Conservation (phyloP, 1,139 yeast species). For the Suzukiozyma palmioleophila region DNA sequence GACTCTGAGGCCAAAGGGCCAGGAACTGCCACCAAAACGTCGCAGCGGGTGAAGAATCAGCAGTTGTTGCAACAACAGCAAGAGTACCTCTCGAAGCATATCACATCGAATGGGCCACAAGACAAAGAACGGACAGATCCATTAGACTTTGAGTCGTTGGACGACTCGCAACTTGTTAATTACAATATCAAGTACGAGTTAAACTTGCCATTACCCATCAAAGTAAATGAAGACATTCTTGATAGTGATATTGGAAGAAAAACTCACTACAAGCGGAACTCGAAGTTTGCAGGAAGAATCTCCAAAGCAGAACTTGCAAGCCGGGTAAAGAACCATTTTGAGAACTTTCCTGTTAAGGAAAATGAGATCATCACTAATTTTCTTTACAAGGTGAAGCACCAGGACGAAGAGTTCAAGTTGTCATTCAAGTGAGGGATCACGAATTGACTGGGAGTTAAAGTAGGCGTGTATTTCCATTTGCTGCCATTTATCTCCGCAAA, state of each 20-base stretch:
- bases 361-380: conserved; percentile 77
- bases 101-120: conserved; percentile 61
- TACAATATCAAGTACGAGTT: conserved; percentile 52
- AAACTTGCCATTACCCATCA: conserved; percentile 47
- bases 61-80: conserved; percentile 60
- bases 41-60: conserved; percentile 51
- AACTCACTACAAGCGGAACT: conserved; percentile 41
- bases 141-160: conserved; percentile 56
- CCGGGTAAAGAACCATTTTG: conserved; percentile 59
- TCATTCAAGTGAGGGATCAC: conserved; percentile 18
- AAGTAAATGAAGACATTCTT: conserved; percentile 57
- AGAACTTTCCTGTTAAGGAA: conserved; percentile 60
- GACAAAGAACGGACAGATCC: conserved; percentile 48
- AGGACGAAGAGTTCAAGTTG: conserved; percentile 46
- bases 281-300: conserved; percentile 29
- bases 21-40: conserved; percentile 28
- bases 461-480: no score
- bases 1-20: conserved; percentile 33
- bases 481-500: no score
- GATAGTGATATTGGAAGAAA: conserved; percentile 63
- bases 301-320: conserved; percentile 52
- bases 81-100: conserved; percentile 53
- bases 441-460: no score
- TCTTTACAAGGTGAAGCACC: conserved; percentile 68
- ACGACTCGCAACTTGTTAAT: conserved; percentile 50